These are phyloP conservation scores for Apiotrichum montevideense DNA, from an alignment of 1,284 basidiomycete species.

Conservation along the genomic window DNA sequence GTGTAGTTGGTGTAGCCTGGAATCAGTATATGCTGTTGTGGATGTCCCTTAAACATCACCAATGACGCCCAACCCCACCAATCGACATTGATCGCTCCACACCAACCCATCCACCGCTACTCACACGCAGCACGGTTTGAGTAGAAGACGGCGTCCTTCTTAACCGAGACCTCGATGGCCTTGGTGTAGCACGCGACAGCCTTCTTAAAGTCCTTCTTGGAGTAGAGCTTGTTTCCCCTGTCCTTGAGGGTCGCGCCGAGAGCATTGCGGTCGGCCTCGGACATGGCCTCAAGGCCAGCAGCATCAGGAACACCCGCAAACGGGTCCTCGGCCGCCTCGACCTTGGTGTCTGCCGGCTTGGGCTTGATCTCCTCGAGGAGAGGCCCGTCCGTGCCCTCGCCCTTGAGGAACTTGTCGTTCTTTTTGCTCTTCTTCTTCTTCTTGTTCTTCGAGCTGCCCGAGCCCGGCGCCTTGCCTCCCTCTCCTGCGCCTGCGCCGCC, in stretches of 20 bases:
- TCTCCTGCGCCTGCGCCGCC: not conserved
- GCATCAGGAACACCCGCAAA: constrained; percentile 48
- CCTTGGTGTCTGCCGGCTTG: constrained; percentile 41
- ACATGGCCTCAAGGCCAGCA: constrained; percentile 29
- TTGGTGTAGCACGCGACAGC: constrained; percentile 85
- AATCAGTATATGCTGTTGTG: not conserved
- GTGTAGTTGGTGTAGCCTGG: constrained; percentile 85
- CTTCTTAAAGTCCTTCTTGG: constrained; percentile 64
- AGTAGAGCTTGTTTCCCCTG: constrained; percentile 84
- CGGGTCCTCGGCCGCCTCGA: constrained; percentile 27
- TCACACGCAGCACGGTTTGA: constrained; percentile 94
- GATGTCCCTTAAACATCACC: not conserved
- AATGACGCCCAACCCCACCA: not conserved
- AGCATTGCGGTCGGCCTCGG: constrained; percentile 57
- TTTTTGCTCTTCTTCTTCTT: constrained; percentile 52
- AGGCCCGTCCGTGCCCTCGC: constrained; percentile 56
- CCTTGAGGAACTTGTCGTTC: constrained; percentile 40
- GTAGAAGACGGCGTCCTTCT: constrained; percentile 89
- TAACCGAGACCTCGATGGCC: constrained; percentile 78
- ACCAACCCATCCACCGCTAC: constrained; percentile 24
- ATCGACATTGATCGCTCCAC: too few relatives aligned
- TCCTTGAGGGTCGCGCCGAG: constrained; percentile 77
- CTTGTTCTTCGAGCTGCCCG: constrained; percentile 54
- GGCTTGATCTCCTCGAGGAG: constrained; percentile 64
- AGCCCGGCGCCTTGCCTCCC: constrained; percentile 20